phyloP scores from a whole-genome alignment of 257 asterid genomes.

The Solanum bulbocastanum region DNA sequence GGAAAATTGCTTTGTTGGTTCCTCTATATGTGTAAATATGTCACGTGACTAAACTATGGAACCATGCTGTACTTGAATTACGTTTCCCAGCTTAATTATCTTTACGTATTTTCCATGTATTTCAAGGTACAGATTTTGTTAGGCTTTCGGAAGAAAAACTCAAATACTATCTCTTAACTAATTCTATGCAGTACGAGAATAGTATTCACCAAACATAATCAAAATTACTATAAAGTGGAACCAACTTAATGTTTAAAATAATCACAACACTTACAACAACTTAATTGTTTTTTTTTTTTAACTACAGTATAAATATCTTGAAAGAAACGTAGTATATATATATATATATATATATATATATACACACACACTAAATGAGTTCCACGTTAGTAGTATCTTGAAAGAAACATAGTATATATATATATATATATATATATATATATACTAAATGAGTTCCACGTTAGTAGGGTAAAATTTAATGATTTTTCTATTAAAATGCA shows the following conservation, averaged over 20 bases:
- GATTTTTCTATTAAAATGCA: neutral
- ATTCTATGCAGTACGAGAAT: neutral
- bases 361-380: neutral
- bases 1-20: neutral
- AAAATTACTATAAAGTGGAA: neutral
- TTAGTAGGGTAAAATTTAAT: neutral
- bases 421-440: no score
- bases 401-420: neutral
- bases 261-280: neutral
- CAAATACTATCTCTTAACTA: neutral
- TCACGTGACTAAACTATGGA: neutral
- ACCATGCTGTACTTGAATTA: neutral
- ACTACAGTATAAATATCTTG: neutral
- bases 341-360: no score
- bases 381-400: neutral
- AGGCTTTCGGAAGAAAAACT: neutral
- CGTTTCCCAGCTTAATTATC: neutral
- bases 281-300: neutral
- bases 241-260: neutral
- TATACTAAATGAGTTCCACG: neutral
- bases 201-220: neutral
- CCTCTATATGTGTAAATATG: neutral
- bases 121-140: no score
- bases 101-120: neutral
- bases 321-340: neutral